Conservation (phyloP, 2,329 filamentous ascomycete genomes). For the Aureobasidium subglaciale region DNA sequence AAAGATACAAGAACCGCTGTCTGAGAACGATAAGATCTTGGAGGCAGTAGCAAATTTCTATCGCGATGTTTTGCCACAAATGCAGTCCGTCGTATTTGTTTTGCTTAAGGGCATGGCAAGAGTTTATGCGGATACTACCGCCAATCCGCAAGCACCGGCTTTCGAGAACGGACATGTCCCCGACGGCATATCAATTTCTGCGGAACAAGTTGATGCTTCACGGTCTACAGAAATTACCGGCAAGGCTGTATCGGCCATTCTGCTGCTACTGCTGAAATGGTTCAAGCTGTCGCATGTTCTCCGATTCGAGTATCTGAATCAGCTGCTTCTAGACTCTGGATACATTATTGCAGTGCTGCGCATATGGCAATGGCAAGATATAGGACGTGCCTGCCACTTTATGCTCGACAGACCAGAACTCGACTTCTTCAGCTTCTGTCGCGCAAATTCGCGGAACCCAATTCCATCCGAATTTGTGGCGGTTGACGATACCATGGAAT, state of each 20-base stretch:
- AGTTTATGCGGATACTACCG: conserved; percentile 31
- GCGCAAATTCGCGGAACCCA: conserved; percentile 53
- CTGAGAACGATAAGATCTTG: neutral
- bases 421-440: conserved; percentile 89
- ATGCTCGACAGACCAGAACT: conserved; percentile 75
- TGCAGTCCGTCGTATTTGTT: conserved; percentile 91
- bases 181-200: conserved; percentile 28
- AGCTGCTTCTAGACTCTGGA: conserved; percentile 88
- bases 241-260: conserved; percentile 84
- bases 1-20: neutral
- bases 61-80: conserved; percentile 69
- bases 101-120: conserved; percentile 79
- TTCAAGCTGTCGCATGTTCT: conserved; percentile 91
- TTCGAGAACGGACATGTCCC: conserved; percentile 29
- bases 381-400: conserved; percentile 82
- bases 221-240: conserved; percentile 79
- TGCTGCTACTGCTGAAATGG: conserved; percentile 91
- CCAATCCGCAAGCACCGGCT: conserved; percentile 21
- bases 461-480: conserved; percentile 7
- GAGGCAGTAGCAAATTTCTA: conserved; percentile 30
- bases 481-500: conserved; percentile 29
- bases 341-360: conserved; percentile 90
- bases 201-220: conserved; percentile 73
- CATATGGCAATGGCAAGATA: conserved; percentile 87
- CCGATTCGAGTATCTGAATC: conserved; percentile 92